Evolutionary conservation across 129 eudicot genomes (phyloP).

Genomic region (Arctium minus): DNA sequence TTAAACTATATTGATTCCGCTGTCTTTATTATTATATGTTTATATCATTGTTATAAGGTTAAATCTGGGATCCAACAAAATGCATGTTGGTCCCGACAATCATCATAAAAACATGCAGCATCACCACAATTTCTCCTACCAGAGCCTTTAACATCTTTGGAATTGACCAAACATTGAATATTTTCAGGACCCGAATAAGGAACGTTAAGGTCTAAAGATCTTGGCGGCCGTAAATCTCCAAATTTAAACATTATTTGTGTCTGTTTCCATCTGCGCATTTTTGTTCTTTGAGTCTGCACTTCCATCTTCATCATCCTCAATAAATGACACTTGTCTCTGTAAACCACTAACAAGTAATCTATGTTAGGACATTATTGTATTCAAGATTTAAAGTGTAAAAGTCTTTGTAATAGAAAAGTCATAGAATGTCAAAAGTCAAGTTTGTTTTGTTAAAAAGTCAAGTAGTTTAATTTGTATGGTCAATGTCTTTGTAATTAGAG

Average conservation of each 20-base stretch:
- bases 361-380: no score
- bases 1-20: no score
- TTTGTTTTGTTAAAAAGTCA: no score
- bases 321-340: slow-evolving; percentile 20
- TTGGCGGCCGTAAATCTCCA: neutral
- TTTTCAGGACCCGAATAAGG: neutral
- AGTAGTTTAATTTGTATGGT: no score
- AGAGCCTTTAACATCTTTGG: neutral
- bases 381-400: slow-evolving; percentile 16
- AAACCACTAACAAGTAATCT: slow-evolving; percentile 35
- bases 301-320: neutral
- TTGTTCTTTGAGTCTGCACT: neutral
- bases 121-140: neutral
- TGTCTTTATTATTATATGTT: no score
- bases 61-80: no score
- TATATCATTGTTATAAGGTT: no score
- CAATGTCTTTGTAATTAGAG: no score
- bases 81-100: neutral
- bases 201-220: neutral
- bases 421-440: no score
- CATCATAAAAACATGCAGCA: neutral
- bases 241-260: neutral
- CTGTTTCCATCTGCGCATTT: neutral
- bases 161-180: neutral
- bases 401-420: no score